phyloP scores from a whole-genome alignment of 1,284 basidiomycete genomes.

The Sanghuangporus weigelae region DNA sequence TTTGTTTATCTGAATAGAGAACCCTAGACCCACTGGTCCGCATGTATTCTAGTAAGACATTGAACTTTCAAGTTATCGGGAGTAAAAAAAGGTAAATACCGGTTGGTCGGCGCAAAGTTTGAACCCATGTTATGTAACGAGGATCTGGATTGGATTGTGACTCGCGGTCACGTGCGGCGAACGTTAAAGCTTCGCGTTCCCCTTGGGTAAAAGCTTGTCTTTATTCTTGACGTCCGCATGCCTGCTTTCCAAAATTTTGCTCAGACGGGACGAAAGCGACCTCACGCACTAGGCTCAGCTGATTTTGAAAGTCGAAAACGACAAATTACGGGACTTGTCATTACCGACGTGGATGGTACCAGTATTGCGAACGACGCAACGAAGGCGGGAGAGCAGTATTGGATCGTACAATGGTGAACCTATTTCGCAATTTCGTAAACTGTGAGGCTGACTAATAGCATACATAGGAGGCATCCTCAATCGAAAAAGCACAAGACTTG shows the following conservation, averaged over 20 bases:
- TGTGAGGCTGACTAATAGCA: neutral
- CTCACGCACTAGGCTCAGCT: neutral
- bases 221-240: neutral
- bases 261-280: constrained; percentile 2
- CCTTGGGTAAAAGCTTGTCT: neutral
- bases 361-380: constrained; percentile 12
- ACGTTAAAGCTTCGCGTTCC: neutral
- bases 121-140: too few relatives aligned
- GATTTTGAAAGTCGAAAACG: constrained; percentile 4
- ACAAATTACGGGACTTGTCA: neutral
- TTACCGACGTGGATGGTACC: neutral
- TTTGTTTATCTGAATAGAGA: too few relatives aligned
- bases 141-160: too few relatives aligned
- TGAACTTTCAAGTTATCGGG: too few relatives aligned
- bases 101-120: too few relatives aligned
- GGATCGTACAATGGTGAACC: constrained; percentile 66
- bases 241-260: constrained; percentile 9
- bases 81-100: too few relatives aligned
- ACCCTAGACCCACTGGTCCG: too few relatives aligned
- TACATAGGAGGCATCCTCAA: constrained; percentile 67
- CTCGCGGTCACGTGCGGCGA: neutral
- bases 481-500: constrained; percentile 88
- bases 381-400: constrained; percentile 39
- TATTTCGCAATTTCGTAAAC: neutral
- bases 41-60: too few relatives aligned